These are phyloP conservation scores for Xylariaceae sp. DNA, from an alignment of 2,329 filamentous ascomycete species.

Conservation along the genomic window DNA sequence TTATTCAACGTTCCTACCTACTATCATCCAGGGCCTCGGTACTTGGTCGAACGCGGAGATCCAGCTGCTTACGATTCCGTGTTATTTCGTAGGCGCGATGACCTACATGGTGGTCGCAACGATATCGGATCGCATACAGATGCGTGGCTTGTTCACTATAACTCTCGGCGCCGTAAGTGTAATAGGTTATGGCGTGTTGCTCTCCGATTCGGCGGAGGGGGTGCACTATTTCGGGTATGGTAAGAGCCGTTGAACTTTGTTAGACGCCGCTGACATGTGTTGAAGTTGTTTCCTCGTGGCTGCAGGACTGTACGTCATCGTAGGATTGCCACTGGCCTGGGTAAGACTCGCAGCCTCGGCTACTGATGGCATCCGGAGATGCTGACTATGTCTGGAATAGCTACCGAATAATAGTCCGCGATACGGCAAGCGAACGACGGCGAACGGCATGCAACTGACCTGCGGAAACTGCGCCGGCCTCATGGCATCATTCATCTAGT, in stretches of 20 bases:
- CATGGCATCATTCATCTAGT: conserved; percentile 70
- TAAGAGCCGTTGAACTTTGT: neutral
- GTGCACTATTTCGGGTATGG: conserved; percentile 68
- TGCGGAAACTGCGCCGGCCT: conserved; percentile 73
- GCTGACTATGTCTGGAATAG: conserved; percentile 26
- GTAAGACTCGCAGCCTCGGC: conserved; percentile 29
- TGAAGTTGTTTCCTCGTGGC: conserved; percentile 72
- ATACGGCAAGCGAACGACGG: conserved; percentile 76
- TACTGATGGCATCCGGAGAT: neutral
- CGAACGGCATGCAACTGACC: conserved; percentile 70
- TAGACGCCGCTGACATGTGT: neutral
- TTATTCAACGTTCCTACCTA: conserved; percentile 77
- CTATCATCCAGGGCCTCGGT: conserved; percentile 73
- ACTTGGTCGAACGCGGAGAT: conserved; percentile 65
- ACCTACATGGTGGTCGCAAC: conserved; percentile 68
- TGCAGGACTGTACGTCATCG: conserved; percentile 67
- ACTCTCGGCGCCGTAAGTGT: conserved; percentile 65
- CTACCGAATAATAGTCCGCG: conserved; percentile 70
- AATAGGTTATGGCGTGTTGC: conserved; percentile 68
- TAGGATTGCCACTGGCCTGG: conserved; percentile 61
- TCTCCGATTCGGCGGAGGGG: conserved; percentile 60
- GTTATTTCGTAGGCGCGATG: conserved; percentile 72
- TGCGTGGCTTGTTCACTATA: conserved; percentile 65
- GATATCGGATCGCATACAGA: conserved; percentile 68
- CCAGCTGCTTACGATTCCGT: conserved; percentile 77